A percentile compares a stretch with the other conserved stretches of the same genome.
Conservation (phyloP, 371 early-diverging fungal genomes). For the Catenaria anguillulae region DNA sequence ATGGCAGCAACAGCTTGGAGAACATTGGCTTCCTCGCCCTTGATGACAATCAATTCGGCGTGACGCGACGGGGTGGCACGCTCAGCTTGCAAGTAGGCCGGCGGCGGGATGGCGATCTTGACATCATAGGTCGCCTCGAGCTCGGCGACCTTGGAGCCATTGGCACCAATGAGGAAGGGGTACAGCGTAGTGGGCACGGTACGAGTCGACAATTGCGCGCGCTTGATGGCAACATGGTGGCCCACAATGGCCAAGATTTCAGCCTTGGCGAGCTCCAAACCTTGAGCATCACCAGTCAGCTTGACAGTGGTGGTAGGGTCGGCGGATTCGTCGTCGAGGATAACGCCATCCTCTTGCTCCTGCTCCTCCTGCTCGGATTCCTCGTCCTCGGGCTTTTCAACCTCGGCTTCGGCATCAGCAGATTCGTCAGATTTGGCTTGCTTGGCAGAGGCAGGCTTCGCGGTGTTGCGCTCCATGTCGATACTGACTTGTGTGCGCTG, state of each 20-base stretch:
- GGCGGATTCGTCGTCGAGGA: slow-evolving; percentile 10
- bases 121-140: slow-evolving; percentile 49
- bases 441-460: slow-evolving; percentile 17
- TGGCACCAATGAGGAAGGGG: slow-evolving; percentile 67
- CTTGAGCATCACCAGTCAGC: slow-evolving; percentile 70
- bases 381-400: slow-evolving; percentile 22
- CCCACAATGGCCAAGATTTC: slow-evolving; percentile 70
- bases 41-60: slow-evolving; percentile 15
- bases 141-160: slow-evolving; percentile 34
- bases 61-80: not conserved
- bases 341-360: too few relatives aligned
- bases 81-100: slow-evolving; percentile 21
- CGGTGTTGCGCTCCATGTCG: slow-evolving; percentile 38
- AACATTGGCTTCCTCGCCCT: slow-evolving; percentile 57
- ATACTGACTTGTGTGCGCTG: slow-evolving; percentile 60
- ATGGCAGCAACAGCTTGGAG: slow-evolving; percentile 44
- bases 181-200: slow-evolving; percentile 44
- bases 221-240: slow-evolving; percentile 31
- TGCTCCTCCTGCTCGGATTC: too few relatives aligned
- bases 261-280: slow-evolving; percentile 67
- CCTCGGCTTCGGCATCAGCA: not conserved
- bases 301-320: slow-evolving; percentile 29
- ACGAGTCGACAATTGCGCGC: slow-evolving; percentile 5
- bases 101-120: slow-evolving; percentile 56
- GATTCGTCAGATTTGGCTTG: slow-evolving; percentile 14